Percentiles rank a stretch among this genome's conserved stretches.
Evolutionary conservation across 805 yeast genomes (phyloP).

Genomic region (Pichia eremophila): DNA sequence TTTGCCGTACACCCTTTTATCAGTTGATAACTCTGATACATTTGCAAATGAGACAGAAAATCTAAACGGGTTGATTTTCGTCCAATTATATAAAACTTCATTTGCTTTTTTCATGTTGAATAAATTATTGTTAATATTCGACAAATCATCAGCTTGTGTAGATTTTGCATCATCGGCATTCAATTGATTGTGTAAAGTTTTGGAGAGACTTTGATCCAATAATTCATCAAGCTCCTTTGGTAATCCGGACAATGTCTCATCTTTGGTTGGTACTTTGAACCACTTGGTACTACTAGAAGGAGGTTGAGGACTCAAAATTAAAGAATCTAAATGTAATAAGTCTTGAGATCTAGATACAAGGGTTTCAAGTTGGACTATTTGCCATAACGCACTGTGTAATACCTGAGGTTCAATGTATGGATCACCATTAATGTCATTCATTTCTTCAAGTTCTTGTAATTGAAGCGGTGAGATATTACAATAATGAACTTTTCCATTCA

Average conservation of each 20-base stretch:
- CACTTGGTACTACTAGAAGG: slow-evolving; percentile 24
- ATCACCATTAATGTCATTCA: slow-evolving; percentile 27
- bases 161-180: slow-evolving; percentile 18
- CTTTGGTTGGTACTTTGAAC: slow-evolving; percentile 36
- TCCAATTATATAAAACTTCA: slow-evolving; percentile 25
- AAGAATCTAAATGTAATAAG: slow-evolving; percentile 22
- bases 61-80: slow-evolving; percentile 44
- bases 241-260: slow-evolving; percentile 38
- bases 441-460: slow-evolving; percentile 34
- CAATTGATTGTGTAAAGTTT: not conserved
- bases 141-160: slow-evolving; percentile 15
- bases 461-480: slow-evolving; percentile 43
- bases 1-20: slow-evolving; percentile 40
- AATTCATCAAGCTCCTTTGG: slow-evolving; percentile 28
- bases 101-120: not conserved
- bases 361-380: slow-evolving; percentile 34
- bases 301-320: slow-evolving; percentile 19
- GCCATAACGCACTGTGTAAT: slow-evolving; percentile 42
- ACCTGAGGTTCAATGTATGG: slow-evolving; percentile 31
- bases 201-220: slow-evolving; percentile 6
- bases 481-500: slow-evolving; percentile 35
- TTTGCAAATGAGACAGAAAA: slow-evolving; percentile 44
- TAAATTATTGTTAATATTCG: slow-evolving; percentile 2
- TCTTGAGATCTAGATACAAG: slow-evolving; percentile 26
- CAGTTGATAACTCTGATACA: slow-evolving; percentile 35